A percentile compares a stretch with the other conserved stretches of the same genome.
These are phyloP conservation scores for Aspergillus pseudotamarii DNA, from an alignment of 2,329 filamentous ascomycete species.

Conservation along the genomic window DNA sequence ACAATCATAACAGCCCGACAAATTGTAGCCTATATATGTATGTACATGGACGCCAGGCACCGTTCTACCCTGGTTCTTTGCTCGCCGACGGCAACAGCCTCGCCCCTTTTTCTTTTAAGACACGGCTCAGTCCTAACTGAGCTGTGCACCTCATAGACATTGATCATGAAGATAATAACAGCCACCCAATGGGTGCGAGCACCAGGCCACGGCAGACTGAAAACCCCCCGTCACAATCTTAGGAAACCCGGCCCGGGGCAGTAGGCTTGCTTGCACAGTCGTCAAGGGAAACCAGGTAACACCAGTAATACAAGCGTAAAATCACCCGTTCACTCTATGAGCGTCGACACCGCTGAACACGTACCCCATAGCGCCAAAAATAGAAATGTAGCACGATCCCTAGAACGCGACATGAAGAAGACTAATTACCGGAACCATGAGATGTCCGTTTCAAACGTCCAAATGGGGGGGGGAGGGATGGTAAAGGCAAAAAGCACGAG, in stretches of 20 bases:
- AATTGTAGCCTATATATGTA: conserved; percentile 7
- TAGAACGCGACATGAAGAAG: conserved; percentile 35
- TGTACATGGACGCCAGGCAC: conserved; percentile 9
- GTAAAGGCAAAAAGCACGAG: conserved; percentile 23
- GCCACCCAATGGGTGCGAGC: not conserved
- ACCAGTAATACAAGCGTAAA: conserved; percentile 20
- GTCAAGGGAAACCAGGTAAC: conserved; percentile 15
- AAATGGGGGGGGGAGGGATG: conserved; percentile 6
- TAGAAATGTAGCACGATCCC: conserved; percentile 33
- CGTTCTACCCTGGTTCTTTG: not conserved
- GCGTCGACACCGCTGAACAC: conserved; percentile 35
- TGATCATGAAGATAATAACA: not conserved
- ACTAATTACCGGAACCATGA: conserved; percentile 41
- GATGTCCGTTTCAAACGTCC: conserved; percentile 31
- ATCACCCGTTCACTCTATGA: conserved; percentile 25
- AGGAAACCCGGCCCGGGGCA: not conserved
- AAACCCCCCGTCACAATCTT: not conserved
- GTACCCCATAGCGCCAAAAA: conserved; percentile 38
- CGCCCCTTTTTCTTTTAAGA: not conserved
- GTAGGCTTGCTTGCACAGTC: not conserved
- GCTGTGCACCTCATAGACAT: not conserved
- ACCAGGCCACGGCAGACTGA: conserved; percentile 1
- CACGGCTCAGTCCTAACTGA: not conserved
- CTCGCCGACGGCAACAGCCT: not conserved
- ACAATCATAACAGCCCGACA: conserved; percentile 9